Evolutionary conservation across 768 basidiomycete genomes (phyloP), one percentile per base, ranked within the genome.

Genomic region (Suillus brevipes): DNA sequence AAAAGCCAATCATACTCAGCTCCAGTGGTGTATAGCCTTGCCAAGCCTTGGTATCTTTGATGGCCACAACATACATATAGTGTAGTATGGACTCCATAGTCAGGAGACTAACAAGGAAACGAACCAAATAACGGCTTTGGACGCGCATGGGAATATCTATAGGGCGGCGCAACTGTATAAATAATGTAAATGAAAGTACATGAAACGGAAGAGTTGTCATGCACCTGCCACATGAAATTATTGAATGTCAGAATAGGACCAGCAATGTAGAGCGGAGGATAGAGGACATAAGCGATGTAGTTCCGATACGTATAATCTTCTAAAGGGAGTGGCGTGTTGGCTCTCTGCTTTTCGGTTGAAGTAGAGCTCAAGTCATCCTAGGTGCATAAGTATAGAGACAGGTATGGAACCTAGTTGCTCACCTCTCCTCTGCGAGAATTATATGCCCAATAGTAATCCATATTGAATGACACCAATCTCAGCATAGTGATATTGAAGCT

Each of bases 231-330:
- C 71, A 94, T 79, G 74, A 94, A 99, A 74, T 97, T 94, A 72
- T 97, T 97, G 82, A 94, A 99, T 0, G 96, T 91, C 74, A 99
- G 86, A 69, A 99, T 96, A 0, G 97, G 97, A 0, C 97, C 97
- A 2, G 93, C 96, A 60, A 99, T 92, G 73, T 98, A 99, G 13
- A 99, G 80, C 1, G 97, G 96, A 0, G 96, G 87, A 72, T 99
- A 99, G 9, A 98, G 78, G n/a, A 84, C 82, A 72, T 98, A 99
- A 28, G 91, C 83, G 12, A 97, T 61, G 74, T 94, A 97, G 71
- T 91, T 90, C 20, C 78, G 57, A 68, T 87, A 89, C 2, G 86
- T 84, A 73, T 95, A 97, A 60, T 82, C 76, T 13, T 83, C 80
- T 13, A 75, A 73, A 1, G 87, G 72, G 65, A 94, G 92, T 3